Evolutionary conservation across 257 asterid genomes (phyloP), one percentile per base, ranked within the genome.

Genomic region (Nicotiana sylvestris): DNA sequence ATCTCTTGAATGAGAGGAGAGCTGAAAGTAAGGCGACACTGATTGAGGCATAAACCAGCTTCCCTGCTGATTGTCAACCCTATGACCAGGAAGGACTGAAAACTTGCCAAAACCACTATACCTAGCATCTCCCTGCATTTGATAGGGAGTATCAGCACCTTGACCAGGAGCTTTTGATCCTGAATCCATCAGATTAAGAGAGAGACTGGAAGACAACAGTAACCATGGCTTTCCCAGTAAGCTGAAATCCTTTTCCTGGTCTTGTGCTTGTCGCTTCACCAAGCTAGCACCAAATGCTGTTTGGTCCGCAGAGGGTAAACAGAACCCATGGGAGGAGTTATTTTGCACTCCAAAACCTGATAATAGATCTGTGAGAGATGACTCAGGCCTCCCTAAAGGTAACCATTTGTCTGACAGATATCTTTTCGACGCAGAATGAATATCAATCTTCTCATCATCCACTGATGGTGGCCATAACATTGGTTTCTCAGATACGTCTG

Each of bases 21-120:
- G 81, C 66, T 90, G 97, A 87, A 86, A 88, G 89, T 86, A 92
- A 3, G 97, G 84, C 33, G 94, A 87, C 82, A 85, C 51, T 66
- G 95, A 92, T 37, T 97, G 95, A 35, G 96, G 95, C 94, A 90
- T 94, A 86, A 87, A 79, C 98, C 99, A 94, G 85, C 85, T 90
- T 74, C 87, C 79, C 83, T 86, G 96, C 82, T 91, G 94, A 87
- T 86, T 85, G 35, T 88, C 97, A 57, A 87, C 83, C 68, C 87
- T 84, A 82, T 82, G 85, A 81, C 91, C 91, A 84, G 93, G 83
- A 66, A 82, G 81, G 82, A 89, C 62, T 37, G 97, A 81, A 83
- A 77, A 88, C 57, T 92, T 97, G 18, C 89, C 88, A 53, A 80
- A 87, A 32, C 87, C 84, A 83, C 90, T 90, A 78, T 85, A 88